Percentiles rank a stretch among this genome's conserved stretches.
phyloP scores from a whole-genome alignment of 257 asterid genomes.

The Rhazya stricta region DNA sequence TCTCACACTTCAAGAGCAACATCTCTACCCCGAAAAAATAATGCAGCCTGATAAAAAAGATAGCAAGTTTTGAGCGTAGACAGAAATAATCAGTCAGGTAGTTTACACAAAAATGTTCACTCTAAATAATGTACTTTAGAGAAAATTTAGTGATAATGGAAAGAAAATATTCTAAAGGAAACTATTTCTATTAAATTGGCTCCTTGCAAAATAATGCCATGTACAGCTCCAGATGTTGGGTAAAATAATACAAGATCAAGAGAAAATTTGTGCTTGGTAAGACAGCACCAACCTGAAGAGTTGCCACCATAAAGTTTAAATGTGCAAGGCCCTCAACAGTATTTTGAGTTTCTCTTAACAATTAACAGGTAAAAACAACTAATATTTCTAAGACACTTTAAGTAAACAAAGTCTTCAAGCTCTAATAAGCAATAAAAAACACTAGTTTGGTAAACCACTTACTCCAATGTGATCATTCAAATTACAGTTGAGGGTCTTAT shows the following conservation, averaged over 20 bases:
- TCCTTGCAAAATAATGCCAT: not conserved
- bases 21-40: conserved; percentile 80
- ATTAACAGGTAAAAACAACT: too few relatives aligned
- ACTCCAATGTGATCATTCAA: not conserved
- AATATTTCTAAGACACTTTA: not conserved
- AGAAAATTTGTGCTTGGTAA: not conserved
- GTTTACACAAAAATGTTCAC: not conserved
- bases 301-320: not conserved
- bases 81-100: not conserved
- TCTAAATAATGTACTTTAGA: not conserved
- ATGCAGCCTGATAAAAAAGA: conserved; percentile 57
- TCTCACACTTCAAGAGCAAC: conserved; percentile 52
- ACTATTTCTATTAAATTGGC: not conserved
- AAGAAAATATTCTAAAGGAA: not conserved
- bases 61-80: not conserved
- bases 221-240: not conserved
- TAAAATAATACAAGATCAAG: not conserved
- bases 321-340: not conserved
- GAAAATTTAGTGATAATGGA: not conserved
- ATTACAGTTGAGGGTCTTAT: not conserved
- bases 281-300: not conserved
- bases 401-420: not conserved
- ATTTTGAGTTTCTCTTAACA: not conserved
- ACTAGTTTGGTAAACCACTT: not conserved
- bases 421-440: too few relatives aligned